Evolutionary conservation across 2,329 filamentous ascomycete genomes (phyloP), one percentile per base, ranked within the genome.

Genomic region (Trichoderma lentiforme): DNA sequence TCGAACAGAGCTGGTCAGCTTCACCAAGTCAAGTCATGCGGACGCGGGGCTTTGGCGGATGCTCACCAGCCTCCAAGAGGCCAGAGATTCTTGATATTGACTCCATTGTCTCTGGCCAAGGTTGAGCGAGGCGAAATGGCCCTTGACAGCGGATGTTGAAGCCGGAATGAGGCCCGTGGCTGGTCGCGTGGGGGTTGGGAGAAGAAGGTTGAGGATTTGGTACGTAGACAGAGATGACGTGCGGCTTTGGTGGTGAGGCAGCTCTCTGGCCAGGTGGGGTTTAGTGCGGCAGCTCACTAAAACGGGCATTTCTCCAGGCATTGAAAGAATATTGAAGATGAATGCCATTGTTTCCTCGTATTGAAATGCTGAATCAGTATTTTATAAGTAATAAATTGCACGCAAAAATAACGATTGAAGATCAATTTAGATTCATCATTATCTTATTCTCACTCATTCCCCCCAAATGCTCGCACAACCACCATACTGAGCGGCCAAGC

Each of bases 11-110:
- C 21, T 39, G 53, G 57, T 72, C 57, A 70, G 71, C 60, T 61
- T 21, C 43, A 43, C 7, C 39, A n/a, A 57, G 53, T 39, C 32
- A 34, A 58, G 21, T 24, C 5, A 28, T 18, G 30, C 11, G 14
- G 21, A 57, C 72, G 65, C 72, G 75, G 66, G 77, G 76, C 73
- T 73, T 70, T 62, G 26, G 18, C 36, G 24, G 9, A 64, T 30
- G 14, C 14, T 77, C 88, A 97, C 95, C 94, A 83, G 93, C 96
- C 86, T 98, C 96, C 82, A 99, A 91, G 84, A 98, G 89, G 81
- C 90, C 93, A 77, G 95, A 97, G 82, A 99, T 97, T 79, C 93
- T 90, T 75, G 95, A 94, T 80, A 98, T 94, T 26, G 95, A 97
- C 88, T 99, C 96, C 96, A 99, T 99, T 71, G 73, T 62, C 57